Base-by-base conservation (phyloP, 345 rosid species). In the Salix caprea region DNA sequence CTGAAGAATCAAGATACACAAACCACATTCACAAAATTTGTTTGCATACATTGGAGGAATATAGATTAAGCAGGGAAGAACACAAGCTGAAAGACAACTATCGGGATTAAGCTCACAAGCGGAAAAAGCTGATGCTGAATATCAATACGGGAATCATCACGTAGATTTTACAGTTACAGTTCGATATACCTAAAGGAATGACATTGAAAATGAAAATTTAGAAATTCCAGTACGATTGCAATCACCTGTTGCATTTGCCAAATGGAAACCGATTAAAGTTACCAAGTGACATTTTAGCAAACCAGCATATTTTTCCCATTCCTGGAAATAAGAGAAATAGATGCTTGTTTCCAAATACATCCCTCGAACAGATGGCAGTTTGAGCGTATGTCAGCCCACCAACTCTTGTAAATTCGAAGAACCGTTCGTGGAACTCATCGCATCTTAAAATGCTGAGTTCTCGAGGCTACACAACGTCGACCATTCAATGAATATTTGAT, bases 371-470 rank as follows among this genome's bases (percentile, higher is more conserved):
- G 50, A 16, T 13, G 6, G 32, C 24, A 2, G 46, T 13, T 50
- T 6, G 28, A 36, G 46, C 52, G 24, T 23, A 24, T 30, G 54
- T 70, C 62, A 14, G 65, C 62, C 32, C 26, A 36, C 24, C 39
- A 36, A 44, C 34, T 1, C 21, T 42, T 37, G 15, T 48, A 65
- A 4, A 9, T 12, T 23, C 36, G 62, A 58, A 3, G 62, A 10
- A 0, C 62, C 62, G 24, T 23, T 58, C 26, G n/a, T 3, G 14
- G n/a, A 44, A 7, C 7, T 40, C 44, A 40, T 40, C 44, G 93
- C 97, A 91, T 96, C 88, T 88, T 94, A 70, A 87, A 94, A 80
- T 76, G 54, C 81, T 96, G 97, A 66, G 83, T 84, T 83, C 88
- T 89, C 8, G 98, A 89, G 64, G 85, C 80, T 19, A 71, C 85